phyloP scores from a whole-genome alignment of 2,329 filamentous ascomycete genomes.

The Tolypocladium nubicola region DNA sequence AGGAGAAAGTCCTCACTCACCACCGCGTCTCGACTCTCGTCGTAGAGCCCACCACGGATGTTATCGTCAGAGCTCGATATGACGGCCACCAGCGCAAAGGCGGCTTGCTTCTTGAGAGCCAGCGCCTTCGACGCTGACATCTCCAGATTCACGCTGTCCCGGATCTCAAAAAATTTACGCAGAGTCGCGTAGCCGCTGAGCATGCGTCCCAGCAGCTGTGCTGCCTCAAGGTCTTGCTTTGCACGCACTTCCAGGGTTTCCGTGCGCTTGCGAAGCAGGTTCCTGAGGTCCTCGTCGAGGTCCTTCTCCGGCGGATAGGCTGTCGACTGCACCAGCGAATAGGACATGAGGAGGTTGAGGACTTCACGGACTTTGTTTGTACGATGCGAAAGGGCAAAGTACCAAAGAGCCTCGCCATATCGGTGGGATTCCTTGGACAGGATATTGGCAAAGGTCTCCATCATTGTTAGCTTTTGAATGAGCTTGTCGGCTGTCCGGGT shows the following conservation, averaged over 20 bases:
- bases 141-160: slow-evolving; percentile 42
- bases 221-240: slow-evolving; percentile 67
- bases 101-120: slow-evolving; percentile 56
- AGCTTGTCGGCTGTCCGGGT: not conserved
- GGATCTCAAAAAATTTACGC: slow-evolving; percentile 80
- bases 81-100: slow-evolving; percentile 66
- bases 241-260: slow-evolving; percentile 62
- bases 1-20: slow-evolving; percentile 83
- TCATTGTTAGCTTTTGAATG: slow-evolving; percentile 12
- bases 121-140: slow-evolving; percentile 32
- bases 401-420: slow-evolving; percentile 81
- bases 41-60: slow-evolving; percentile 83
- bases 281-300: slow-evolving; percentile 61
- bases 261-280: slow-evolving; percentile 62
- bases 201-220: slow-evolving; percentile 71
- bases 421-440: slow-evolving; percentile 61
- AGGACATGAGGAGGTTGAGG: slow-evolving; percentile 75
- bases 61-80: slow-evolving; percentile 81
- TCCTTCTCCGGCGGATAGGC: slow-evolving; percentile 63
- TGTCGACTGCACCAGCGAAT: slow-evolving; percentile 75
- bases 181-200: slow-evolving; percentile 89
- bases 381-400: slow-evolving; percentile 79
- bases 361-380: slow-evolving; percentile 73
- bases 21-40: slow-evolving; percentile 68
- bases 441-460: slow-evolving; percentile 70